Conservation (phyloP, 495 filamentous ascomycete genomes). For the Penicillium herquei region DNA sequence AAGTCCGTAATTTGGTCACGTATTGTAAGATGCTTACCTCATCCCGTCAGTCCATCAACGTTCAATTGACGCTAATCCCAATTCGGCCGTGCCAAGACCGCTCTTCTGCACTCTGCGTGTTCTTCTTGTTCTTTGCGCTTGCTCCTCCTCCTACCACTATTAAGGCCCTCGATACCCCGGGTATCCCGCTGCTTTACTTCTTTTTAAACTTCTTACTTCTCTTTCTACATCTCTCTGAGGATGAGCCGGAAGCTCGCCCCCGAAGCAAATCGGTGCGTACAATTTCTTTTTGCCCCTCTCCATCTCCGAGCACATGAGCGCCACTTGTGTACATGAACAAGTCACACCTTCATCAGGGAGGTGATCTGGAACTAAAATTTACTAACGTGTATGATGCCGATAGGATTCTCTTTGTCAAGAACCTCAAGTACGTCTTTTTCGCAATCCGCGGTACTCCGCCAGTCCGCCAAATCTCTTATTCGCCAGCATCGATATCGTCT, state of each 20-base stretch:
- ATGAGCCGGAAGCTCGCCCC: constrained; percentile 80
- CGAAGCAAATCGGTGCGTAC: constrained; percentile 87
- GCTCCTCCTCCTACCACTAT: constrained; percentile 15
- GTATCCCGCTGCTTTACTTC: constrained; percentile 23
- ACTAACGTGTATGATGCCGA: constrained; percentile 11
- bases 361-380: background rate
- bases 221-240: constrained; percentile 27
- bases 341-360: background rate
- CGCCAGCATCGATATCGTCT: background rate
- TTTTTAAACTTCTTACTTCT: constrained; percentile 6
- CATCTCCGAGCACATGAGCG: constrained; percentile 7
- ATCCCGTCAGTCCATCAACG: background rate
- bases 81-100: constrained; percentile 30
- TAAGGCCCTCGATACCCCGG: constrained; percentile 22
- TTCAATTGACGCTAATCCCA: constrained; percentile 26
- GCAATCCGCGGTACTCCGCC: constrained; percentile 2
- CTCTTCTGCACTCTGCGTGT: constrained; percentile 23
- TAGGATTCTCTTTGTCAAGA: constrained; percentile 98
- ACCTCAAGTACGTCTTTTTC: constrained; percentile 69
- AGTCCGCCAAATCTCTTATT: background rate
- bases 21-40: constrained; percentile 16
- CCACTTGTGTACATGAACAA: constrained; percentile 5
- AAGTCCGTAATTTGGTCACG: constrained; percentile 5
- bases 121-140: constrained; percentile 17
- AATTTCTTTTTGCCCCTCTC: constrained; percentile 36